phyloP scores from a whole-genome alignment of 2,329 filamentous ascomycete species.

The Teratosphaeria nubilosa region DNA sequence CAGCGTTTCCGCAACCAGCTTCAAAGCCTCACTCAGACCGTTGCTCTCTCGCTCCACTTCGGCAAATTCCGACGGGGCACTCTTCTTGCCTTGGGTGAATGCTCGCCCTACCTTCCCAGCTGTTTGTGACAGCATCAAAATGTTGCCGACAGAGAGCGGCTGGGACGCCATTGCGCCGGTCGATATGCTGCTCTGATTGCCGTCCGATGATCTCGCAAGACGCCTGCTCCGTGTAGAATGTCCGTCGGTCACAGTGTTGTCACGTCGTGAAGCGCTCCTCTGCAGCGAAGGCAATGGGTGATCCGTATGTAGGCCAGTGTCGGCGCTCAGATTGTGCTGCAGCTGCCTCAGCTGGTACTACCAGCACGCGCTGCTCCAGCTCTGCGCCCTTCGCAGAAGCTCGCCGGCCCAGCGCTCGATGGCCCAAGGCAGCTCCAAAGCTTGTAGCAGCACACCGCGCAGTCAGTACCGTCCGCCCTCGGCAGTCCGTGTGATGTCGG shows the following conservation, averaged over 20 bases:
- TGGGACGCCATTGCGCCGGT: conserved; percentile 12
- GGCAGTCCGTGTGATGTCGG: background rate
- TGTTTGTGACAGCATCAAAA: conserved; percentile 36
- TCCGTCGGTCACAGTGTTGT: no score
- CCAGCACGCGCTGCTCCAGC: background rate
- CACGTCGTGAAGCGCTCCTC: no score
- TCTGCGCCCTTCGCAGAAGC: background rate
- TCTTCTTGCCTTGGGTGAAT: conserved; percentile 32
- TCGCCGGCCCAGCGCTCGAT: background rate
- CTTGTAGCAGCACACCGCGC: background rate
- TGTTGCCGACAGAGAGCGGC: conserved; percentile 29
- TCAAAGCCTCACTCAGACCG: conserved; percentile 33
- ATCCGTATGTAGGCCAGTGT: background rate
- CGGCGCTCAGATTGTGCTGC: background rate
- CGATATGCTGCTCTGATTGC: background rate
- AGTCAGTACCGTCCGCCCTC: background rate
- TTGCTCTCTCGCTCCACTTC: conserved; percentile 34
- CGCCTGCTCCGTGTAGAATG: background rate
- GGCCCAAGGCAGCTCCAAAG: background rate
- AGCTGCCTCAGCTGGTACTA: background rate
- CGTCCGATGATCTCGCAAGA: background rate
- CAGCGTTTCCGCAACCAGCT: conserved; percentile 36
- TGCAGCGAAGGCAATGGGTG: no score
- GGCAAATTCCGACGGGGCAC: conserved; percentile 32
- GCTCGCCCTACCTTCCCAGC: conserved; percentile 37